Percentiles rank a stretch among this genome's conserved stretches.
Evolutionary conservation across 441 rosid species (phyloP).

Genomic region (Codiaeum variegatum): DNA sequence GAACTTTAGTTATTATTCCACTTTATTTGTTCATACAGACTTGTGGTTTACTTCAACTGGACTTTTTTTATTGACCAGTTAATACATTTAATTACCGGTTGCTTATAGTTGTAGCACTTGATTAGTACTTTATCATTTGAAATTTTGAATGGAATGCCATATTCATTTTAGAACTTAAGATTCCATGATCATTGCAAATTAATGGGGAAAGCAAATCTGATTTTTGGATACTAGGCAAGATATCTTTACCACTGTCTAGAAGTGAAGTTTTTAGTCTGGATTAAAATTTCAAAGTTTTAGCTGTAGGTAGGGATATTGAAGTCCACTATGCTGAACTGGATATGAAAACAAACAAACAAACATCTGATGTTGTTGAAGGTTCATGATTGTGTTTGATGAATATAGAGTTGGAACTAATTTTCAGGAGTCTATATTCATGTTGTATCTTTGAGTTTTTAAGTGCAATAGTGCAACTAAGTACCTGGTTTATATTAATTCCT

Average conservation of each 20-base stretch:
- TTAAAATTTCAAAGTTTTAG: not conserved
- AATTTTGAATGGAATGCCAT: not conserved
- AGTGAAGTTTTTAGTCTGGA: not conserved
- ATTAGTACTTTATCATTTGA: not conserved
- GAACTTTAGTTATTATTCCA: not conserved
- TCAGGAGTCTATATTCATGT: not conserved
- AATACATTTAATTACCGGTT: not conserved
- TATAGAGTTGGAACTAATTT: not conserved
- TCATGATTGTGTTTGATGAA: not conserved
- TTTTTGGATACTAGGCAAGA: not conserved
- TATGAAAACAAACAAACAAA: not conserved
- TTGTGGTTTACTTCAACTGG: slow-evolving; percentile 4
- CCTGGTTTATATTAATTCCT: not conserved
- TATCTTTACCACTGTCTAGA: not conserved
- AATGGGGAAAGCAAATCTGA: not conserved
- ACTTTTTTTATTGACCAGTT: not conserved
- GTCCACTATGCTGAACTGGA: not conserved
- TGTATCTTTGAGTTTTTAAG: not conserved
- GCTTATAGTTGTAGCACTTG: not conserved
- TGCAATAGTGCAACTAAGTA: not conserved
- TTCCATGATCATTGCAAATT: not conserved
- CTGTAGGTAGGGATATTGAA: too few species aligned
- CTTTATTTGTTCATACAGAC: not conserved
- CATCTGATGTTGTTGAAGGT: not conserved
- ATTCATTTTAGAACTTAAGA: not conserved